Evolutionary conservation across 192 early-diverging fungal genomes (phyloP).

Genomic region (Glomus cerebriforme): DNA sequence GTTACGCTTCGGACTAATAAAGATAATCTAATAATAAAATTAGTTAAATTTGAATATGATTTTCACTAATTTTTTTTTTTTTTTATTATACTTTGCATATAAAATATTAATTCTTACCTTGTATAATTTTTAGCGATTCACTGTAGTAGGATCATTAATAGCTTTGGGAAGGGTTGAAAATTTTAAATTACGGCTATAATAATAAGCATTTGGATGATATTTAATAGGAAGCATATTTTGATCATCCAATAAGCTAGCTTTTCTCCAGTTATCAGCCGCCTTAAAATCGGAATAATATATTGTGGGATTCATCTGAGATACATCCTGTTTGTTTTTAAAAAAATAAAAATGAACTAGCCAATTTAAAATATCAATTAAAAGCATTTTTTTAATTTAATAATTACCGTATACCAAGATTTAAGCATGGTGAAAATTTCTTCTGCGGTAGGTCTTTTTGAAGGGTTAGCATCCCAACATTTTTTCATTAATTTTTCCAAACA

Average conservation of each 20-base stretch:
- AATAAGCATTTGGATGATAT: not conserved
- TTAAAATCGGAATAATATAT: not conserved
- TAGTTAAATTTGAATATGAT: too few species aligned
- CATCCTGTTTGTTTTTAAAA: not conserved
- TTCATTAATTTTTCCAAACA: not conserved
- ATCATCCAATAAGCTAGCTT: not conserved
- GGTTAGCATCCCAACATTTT: too few species aligned
- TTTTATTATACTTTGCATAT: too few species aligned
- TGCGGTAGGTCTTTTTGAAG: conserved; percentile 7
- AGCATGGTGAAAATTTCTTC: not conserved
- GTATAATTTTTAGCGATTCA: too few species aligned
- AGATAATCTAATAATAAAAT: too few species aligned
- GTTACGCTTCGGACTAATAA: too few species aligned
- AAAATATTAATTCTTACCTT: too few species aligned
- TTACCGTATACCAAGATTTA: not conserved
- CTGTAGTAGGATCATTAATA: too few species aligned
- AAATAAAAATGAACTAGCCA: too few species aligned
- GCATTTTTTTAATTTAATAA: too few species aligned
- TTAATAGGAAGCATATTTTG: not conserved
- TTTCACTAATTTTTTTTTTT: too few species aligned
- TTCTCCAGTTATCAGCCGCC: not conserved
- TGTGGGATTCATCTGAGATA: not conserved
- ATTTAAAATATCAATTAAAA: too few species aligned
- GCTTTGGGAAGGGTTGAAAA: not conserved
- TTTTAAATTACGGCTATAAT: not conserved